Base-by-base conservation (phyloP, 129 eudicot species). In the Lactuca saligna region DNA sequence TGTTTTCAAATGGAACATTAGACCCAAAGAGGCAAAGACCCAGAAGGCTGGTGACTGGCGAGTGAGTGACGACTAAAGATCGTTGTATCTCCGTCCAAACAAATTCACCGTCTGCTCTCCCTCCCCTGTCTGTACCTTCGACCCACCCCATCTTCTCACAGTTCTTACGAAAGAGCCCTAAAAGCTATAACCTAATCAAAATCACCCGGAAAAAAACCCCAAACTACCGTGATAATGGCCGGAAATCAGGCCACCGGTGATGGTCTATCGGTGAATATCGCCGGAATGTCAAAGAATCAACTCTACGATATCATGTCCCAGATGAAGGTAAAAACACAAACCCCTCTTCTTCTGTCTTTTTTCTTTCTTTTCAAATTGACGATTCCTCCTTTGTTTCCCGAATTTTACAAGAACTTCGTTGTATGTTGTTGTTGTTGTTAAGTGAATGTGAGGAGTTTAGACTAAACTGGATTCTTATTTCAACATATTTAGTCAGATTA, bases 271-370 rank as follows among this genome's bases (percentile, higher is more conserved):
- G 33, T 86, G 60, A 85, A 83, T 75, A 71, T 92, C 10, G 91
- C 95, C 64, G 96, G 96, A 17, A 88, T 92, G 98, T 86, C 98
- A 29, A 89, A 84, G 79, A 83, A 70, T 69, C 95, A 92, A 74
- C 95, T 92, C 60, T 92, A 89, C 74, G 95, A 92, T 53, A 85
- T 92, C 42, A 92, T 92, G 96, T 86, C 78, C 55, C 98, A 92
- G 83, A 89, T 92, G 98, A 92, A 92, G 96, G 98, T 88, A 57
- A 41, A 57, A 41, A 29, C 48, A 42, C 56, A 63, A 53, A 16
- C 61, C 56, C 4, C 59, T 25, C 54, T 46, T 9, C 29, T 10
- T 46, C 3, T 9, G 1, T 2, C 8, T 0, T 16, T 5, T 16
- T 61, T 13, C 7, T 6, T 39, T 53, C 15, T 12, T 9, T 9